Base-by-base conservation (phyloP, 495 filamentous ascomycete species). In the Pyronema omphalodes region DNA sequence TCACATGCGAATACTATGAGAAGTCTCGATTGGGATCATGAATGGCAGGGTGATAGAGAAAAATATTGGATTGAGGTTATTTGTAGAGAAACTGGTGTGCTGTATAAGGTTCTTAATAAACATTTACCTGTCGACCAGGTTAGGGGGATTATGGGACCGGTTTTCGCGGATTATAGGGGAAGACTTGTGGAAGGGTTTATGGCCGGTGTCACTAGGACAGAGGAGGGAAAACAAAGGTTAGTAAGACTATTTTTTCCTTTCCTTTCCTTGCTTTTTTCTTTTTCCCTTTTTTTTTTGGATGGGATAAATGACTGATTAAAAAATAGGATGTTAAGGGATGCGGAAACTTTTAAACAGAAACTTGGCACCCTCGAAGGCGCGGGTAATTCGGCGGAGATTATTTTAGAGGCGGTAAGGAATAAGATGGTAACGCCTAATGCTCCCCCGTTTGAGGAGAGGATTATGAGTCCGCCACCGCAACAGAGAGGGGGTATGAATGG, bases 31-130 rank as follows among this genome's bases (percentile, higher is more conserved):
- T 94, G 86, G 83, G 82, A 88, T 15, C 15, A 44, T 15, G 65
- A 62, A 14, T 55, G 55, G 7, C 57, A 53, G 15, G 60, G 54
- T 3, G 60, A 58, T n/a, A 50, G 51, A 9, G 53, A 73, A 5
- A 87, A 79, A 58, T 66, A 80, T 15, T 94, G 93, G 66, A 93
- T 99, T 82, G 91, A 95, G 64, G 89, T 81, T 0, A 65, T 99
- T 15, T 79, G 81, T 1, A 93, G 86, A 62, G 91, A 96, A 60
- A 96, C 91, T 0, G 75, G 76, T 2, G 93, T 84, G 6, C 66
- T 99, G 44, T 84, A 96, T 62, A 81, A 86, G 9, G 89, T 94
- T 9, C 71, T 99, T 45, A 83, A 75, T 59, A 91, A 84, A 63
- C 82, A 93, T 67, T 70, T 98, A 7, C 80, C 83, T 0, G 84